These are phyloP conservation scores for Ochromonas danica DNA, from an alignment of 108 stramenopile genomes.

Conservation along the genomic window DNA sequence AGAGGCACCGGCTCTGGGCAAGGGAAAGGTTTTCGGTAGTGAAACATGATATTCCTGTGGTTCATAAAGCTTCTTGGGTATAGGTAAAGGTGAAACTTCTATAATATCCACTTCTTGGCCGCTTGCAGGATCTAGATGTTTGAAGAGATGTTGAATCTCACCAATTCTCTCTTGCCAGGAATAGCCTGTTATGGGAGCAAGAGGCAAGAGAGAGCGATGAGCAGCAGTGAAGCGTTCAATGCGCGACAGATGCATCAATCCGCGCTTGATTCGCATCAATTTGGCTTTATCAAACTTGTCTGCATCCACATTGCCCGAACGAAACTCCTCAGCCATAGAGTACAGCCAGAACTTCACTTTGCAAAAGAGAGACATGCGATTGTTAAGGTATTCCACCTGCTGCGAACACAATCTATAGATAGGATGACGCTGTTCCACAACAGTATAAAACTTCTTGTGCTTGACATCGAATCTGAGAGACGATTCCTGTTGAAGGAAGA, in stretches of 20 bases:
- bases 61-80: slow-evolving; percentile 51
- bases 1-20: slow-evolving; percentile 42
- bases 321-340: slow-evolving; percentile 55
- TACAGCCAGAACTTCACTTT: slow-evolving; percentile 54
- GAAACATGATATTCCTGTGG: slow-evolving; percentile 54
- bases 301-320: slow-evolving; percentile 33
- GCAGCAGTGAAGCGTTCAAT: neutral
- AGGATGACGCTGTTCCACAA: slow-evolving; percentile 61
- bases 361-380: slow-evolving; percentile 43
- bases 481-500: slow-evolving; percentile 51
- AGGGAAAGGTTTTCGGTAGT: slow-evolving; percentile 48
- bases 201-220: slow-evolving; percentile 44
- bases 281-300: slow-evolving; percentile 38
- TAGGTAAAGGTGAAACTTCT: slow-evolving; percentile 43
- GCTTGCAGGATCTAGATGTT: neutral
- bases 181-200: neutral
- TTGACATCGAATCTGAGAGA: slow-evolving; percentile 55
- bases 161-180: neutral
- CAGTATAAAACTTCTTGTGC: slow-evolving; percentile 55
- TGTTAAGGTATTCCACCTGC: slow-evolving; percentile 57
- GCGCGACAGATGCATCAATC: neutral
- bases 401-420: slow-evolving; percentile 59
- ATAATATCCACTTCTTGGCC: slow-evolving; percentile 41
- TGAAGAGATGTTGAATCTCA: neutral
- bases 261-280: neutral